phyloP scores from a whole-genome alignment of 768 basidiomycete species.

The Lentinula sp. region DNA sequence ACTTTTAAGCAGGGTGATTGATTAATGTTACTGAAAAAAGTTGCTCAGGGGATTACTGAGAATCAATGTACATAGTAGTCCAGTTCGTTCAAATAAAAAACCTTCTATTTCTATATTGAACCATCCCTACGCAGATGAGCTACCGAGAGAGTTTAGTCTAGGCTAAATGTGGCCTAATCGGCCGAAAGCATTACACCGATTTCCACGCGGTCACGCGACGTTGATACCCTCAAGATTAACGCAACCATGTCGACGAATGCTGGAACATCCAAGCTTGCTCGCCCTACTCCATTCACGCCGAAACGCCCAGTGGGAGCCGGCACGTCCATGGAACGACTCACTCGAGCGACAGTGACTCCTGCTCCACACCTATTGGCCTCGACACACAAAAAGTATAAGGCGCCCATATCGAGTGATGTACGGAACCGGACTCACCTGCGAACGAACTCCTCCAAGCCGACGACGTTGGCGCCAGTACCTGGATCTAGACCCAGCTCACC shows the following conservation, averaged over 20 bases:
- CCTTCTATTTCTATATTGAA: too few species aligned
- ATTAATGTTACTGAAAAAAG: too few species aligned
- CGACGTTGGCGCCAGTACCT: constrained; percentile 40
- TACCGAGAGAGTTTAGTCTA: too few species aligned
- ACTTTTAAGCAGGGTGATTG: neutral
- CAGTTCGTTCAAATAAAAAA: too few species aligned
- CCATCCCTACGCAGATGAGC: too few species aligned
- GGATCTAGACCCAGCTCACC: constrained; percentile 45
- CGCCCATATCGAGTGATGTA: constrained; percentile 45
- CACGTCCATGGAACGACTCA: constrained; percentile 20
- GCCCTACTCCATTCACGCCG: constrained; percentile 48
- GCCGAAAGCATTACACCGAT: too few species aligned
- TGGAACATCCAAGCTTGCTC: constrained; percentile 26
- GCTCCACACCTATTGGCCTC: constrained; percentile 18
- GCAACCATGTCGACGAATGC: neutral
- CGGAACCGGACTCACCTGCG: constrained; percentile 15
- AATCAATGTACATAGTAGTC: too few species aligned
- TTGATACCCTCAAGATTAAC: neutral
- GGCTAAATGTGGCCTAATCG: too few species aligned
- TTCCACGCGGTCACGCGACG: neutral
- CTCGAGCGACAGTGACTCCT: constrained; percentile 28
- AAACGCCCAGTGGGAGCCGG: constrained; percentile 39
- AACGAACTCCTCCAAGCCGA: constrained; percentile 9
- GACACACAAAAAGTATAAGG: constrained; percentile 65
- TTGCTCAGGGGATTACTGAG: too few species aligned